Conservation (phyloP, 2,329 filamentous ascomycete genomes). For the Monilinia vaccinii-corymbosi region DNA sequence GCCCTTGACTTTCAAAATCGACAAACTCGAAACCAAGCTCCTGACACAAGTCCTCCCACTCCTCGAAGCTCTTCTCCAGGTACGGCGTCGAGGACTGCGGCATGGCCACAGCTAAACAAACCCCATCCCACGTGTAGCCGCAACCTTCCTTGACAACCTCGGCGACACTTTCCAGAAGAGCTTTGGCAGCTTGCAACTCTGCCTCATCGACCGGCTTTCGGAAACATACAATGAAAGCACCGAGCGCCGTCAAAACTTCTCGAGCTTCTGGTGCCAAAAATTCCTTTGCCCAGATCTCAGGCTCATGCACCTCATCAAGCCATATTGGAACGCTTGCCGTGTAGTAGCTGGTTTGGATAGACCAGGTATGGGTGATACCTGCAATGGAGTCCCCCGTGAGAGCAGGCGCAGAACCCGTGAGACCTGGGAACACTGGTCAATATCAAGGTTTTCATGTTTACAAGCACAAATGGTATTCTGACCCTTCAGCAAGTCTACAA, state of each 20-base stretch:
- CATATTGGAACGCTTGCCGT: slow-evolving; percentile 51
- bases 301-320: slow-evolving; percentile 49
- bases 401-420: slow-evolving; percentile 38
- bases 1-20: slow-evolving; percentile 37
- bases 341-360: slow-evolving; percentile 53
- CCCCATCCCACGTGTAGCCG: slow-evolving; percentile 56
- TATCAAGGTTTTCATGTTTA: neutral
- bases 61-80: slow-evolving; percentile 36
- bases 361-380: slow-evolving; percentile 48
- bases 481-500: slow-evolving; percentile 47
- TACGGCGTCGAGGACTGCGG: slow-evolving; percentile 24
- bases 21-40: slow-evolving; percentile 55
- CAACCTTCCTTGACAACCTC: slow-evolving; percentile 47
- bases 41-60: slow-evolving; percentile 53
- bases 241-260: slow-evolving; percentile 53
- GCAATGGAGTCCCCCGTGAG: slow-evolving; percentile 36
- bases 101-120: slow-evolving; percentile 50
- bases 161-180: slow-evolving; percentile 43
- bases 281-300: slow-evolving; percentile 41
- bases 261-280: slow-evolving; percentile 53
- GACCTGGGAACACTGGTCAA: slow-evolving; percentile 32
- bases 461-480: neutral
- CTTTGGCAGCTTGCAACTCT: slow-evolving; percentile 24
- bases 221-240: slow-evolving; percentile 49
- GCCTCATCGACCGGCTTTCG: slow-evolving; percentile 31